Evolutionary conservation across 1,139 yeast species (phyloP).

Genomic region (Hansenula lynferdii): DNA sequence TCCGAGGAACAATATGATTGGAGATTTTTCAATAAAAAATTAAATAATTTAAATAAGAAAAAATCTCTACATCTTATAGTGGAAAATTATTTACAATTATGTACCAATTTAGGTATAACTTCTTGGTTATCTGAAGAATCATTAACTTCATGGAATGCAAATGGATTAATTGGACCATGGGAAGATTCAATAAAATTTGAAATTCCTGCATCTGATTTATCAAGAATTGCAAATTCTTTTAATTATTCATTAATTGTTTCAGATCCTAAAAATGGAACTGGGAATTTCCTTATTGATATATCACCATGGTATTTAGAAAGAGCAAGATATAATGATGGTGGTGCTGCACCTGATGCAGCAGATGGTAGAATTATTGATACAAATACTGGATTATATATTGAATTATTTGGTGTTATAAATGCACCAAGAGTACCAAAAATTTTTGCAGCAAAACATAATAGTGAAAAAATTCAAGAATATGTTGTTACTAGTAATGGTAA

Average conservation of each 20-base stretch:
- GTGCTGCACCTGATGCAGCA: constrained; percentile 37
- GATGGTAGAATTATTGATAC: constrained; percentile 52
- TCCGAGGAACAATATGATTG: constrained; percentile 33
- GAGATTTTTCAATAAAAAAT: constrained; percentile 34
- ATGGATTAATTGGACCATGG: constrained; percentile 51
- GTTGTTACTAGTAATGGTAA: constrained; percentile 29
- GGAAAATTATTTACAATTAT: constrained; percentile 43
- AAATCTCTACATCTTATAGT: constrained; percentile 37
- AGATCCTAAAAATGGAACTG: constrained; percentile 34
- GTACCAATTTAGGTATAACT: constrained; percentile 34
- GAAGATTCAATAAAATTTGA: constrained; percentile 48
- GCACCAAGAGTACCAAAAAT: constrained; percentile 20
- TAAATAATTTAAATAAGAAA: constrained; percentile 32
- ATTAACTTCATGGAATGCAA: constrained; percentile 48
- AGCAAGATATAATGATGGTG: constrained; percentile 33
- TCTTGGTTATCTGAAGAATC: constrained; percentile 53
- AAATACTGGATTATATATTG: constrained; percentile 45
- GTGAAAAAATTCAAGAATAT: constrained; percentile 18
- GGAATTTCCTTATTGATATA: constrained; percentile 43
- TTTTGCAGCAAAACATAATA: constrained; percentile 8
- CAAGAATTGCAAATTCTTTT: constrained; percentile 35
- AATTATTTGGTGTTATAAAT: constrained; percentile 31
- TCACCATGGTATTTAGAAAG: constrained; percentile 40
- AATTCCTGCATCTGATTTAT: constrained; percentile 38
- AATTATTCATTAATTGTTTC: constrained; percentile 42